Percentiles rank a stretch among this genome's conserved stretches.
Evolutionary conservation across 306 rosid species (phyloP).

Genomic region (Potentilla sterilis): DNA sequence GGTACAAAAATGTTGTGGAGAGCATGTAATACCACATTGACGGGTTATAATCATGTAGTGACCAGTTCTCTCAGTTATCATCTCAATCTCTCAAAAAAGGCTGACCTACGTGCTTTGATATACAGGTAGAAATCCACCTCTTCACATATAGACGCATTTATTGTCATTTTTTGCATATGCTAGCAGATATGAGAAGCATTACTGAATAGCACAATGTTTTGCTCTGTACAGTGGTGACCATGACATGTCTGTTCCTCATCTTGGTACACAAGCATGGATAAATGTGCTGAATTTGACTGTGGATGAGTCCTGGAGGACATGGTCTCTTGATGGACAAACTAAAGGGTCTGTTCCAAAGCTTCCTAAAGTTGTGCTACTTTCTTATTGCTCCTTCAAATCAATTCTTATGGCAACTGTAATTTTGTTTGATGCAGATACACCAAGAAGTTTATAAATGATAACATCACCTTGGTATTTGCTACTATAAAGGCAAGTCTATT

Average conservation of each 20-base stretch:
- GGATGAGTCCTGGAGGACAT: conserved; percentile 23
- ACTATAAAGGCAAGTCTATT: conserved; percentile 16
- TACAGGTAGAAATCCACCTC: conserved; percentile 16
- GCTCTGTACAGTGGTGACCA: conserved; percentile 20
- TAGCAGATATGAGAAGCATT: conserved; percentile 7
- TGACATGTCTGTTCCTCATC: conserved; percentile 25
- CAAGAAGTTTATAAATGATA: conserved; percentile 13
- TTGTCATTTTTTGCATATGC: neutral
- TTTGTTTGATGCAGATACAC: conserved; percentile 18
- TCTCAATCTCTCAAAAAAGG: conserved; percentile 16
- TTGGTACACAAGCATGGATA: conserved; percentile 27
- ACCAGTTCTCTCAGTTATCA: conserved; percentile 17
- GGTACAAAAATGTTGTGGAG: conserved; percentile 23
- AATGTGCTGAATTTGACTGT: neutral
- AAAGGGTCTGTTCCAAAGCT: conserved; percentile 15
- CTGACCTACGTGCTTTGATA: conserved; percentile 18
- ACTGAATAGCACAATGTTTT: conserved; percentile 1
- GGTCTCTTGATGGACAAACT: conserved; percentile 20
- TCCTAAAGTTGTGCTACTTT: neutral
- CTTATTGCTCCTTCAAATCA: neutral
- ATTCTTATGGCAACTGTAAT: neutral
- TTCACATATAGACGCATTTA: neutral
- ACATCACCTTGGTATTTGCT: conserved; percentile 6
- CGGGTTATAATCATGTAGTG: conserved; percentile 5
- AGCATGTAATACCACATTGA: conserved; percentile 21